These are phyloP conservation scores for Lathyrus sativus DNA, from an alignment of 306 rosid genomes.

Conservation along the genomic window DNA sequence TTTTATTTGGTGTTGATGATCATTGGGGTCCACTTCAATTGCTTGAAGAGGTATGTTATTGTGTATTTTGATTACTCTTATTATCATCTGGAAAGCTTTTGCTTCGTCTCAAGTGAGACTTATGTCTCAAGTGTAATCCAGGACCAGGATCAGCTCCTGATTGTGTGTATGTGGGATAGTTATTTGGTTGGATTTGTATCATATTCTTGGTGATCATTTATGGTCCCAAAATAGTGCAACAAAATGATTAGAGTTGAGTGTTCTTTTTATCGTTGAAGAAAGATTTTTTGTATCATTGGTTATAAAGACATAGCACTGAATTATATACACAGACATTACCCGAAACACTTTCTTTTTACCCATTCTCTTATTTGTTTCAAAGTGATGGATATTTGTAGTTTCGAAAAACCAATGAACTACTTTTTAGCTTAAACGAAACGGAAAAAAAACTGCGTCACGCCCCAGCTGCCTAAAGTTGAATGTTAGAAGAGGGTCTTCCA, in stretches of 20 bases:
- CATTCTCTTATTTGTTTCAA: constrained; percentile 3
- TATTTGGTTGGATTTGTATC: constrained; percentile 11
- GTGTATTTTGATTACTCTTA: constrained; percentile 6
- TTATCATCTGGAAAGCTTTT: constrained; percentile 33
- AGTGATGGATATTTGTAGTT: neutral
- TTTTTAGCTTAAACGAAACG: neutral
- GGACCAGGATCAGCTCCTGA: constrained; percentile 13
- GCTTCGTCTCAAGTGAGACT: constrained; percentile 10
- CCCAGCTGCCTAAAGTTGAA: constrained; percentile 1
- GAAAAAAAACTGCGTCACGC: neutral
- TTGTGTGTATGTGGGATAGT: constrained; percentile 2
- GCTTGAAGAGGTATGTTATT: constrained; percentile 70
- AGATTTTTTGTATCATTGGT: neutral
- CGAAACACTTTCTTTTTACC: neutral
- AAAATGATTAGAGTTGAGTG: constrained; percentile 3
- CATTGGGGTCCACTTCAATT: constrained; percentile 94
- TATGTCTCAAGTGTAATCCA: constrained; percentile 19
- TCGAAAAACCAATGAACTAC: neutral
- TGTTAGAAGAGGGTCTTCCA: constrained; percentile 5
- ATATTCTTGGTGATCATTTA: constrained; percentile 10
- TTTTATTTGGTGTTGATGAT: constrained; percentile 77
- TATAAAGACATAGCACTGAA: neutral
- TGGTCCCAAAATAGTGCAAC: constrained; percentile 14
- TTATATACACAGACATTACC: constrained; percentile 2
- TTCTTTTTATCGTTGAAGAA: neutral